These are phyloP conservation scores for Tilletia setariae DNA, from an alignment of 1,284 basidiomycete genomes.

Conservation along the genomic window DNA sequence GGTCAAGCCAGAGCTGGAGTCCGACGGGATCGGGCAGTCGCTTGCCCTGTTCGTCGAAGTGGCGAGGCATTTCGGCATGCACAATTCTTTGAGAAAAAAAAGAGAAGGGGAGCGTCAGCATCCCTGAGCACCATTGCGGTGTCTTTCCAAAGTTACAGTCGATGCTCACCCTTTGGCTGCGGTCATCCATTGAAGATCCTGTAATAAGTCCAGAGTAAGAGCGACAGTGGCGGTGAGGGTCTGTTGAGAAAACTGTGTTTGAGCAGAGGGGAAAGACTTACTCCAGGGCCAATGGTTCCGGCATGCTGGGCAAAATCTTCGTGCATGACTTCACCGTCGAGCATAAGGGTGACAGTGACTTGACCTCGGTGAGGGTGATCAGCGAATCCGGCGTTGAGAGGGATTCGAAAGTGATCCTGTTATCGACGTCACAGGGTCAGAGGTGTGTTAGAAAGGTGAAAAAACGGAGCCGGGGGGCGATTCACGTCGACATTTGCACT, in stretches of 20 bases:
- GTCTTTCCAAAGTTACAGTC: background rate
- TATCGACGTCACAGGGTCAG: background rate
- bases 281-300: slow-evolving; percentile 66
- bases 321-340: slow-evolving; percentile 60
- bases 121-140: no score
- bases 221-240: background rate
- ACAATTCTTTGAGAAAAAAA: slow-evolving; percentile 15
- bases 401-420: slow-evolving; percentile 57
- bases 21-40: slow-evolving; percentile 67
- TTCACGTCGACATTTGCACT: no score
- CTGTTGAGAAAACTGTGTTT: slow-evolving; percentile 23
- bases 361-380: slow-evolving; percentile 87
- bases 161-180: slow-evolving; percentile 62
- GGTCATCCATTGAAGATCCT: slow-evolving; percentile 90
- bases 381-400: slow-evolving; percentile 59
- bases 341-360: slow-evolving; percentile 57
- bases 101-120: slow-evolving; percentile 4
- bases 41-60: slow-evolving; percentile 60
- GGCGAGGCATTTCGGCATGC: slow-evolving; percentile 72
- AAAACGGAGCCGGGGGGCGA: no score
- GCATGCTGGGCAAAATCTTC: slow-evolving; percentile 88
- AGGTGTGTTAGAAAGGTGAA: no score
- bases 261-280: background rate
- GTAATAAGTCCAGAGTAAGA: background rate
- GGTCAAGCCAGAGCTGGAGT: slow-evolving; percentile 89